Percentiles rank a stretch among this genome's conserved stretches.
These are phyloP conservation scores for Lentinula edodes DNA, from an alignment of 768 basidiomycete genomes.

Conservation along the genomic window DNA sequence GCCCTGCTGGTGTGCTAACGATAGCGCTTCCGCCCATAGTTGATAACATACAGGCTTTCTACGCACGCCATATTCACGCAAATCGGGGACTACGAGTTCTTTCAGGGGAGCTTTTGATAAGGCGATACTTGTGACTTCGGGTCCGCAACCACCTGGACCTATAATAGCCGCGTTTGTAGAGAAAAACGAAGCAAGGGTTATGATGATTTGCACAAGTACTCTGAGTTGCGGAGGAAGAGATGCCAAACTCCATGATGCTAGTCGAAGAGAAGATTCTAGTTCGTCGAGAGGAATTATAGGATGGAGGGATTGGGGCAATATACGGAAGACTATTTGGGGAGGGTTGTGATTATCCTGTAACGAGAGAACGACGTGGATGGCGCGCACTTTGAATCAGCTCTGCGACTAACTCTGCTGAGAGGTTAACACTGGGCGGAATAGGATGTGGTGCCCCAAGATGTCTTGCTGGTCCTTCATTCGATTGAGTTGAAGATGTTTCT, in stretches of 20 bases:
- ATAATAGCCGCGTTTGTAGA: slow-evolving; percentile 7
- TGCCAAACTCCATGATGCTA: not conserved
- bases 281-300: not conserved
- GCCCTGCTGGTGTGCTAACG: not conserved
- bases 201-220: slow-evolving; percentile 6
- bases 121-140: not conserved
- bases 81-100: not conserved
- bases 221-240: slow-evolving; percentile 1
- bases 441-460: not conserved
- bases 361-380: not conserved
- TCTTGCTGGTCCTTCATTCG: not conserved
- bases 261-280: not conserved
- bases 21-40: not conserved
- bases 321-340: not conserved
- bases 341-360: not conserved
- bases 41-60: not conserved
- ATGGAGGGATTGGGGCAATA: not conserved
- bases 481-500: too few relatives aligned
- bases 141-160: not conserved
- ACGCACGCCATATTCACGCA: not conserved
- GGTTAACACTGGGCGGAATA: not conserved
- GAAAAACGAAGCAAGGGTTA: not conserved
- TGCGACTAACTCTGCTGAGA: not conserved
- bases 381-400: slow-evolving; percentile 2
- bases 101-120: not conserved